Conservation (phyloP, 306 rosid genomes). For the Fragaria vesca region DNA sequence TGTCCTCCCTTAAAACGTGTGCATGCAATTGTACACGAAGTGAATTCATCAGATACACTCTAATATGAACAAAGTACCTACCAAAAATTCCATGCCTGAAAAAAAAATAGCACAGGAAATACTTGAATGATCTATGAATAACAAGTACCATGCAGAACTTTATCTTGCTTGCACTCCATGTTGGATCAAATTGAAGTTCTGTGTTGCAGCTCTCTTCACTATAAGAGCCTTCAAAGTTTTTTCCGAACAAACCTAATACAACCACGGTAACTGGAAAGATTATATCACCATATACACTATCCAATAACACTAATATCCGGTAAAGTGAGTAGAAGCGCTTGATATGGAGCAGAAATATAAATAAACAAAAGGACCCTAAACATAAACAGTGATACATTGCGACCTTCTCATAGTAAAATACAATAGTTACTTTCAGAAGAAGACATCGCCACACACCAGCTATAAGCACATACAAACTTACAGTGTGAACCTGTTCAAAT, state of each 20-base stretch:
- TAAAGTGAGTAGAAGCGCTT: background rate
- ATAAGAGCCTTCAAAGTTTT: background rate
- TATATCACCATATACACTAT: background rate
- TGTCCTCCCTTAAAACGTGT: conserved; percentile 5
- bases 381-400: no score
- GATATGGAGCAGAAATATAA: no score
- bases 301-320: background rate
- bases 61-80: background rate
- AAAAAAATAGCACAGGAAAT: conserved; percentile 1
- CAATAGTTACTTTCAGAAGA: background rate
- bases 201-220: background rate
- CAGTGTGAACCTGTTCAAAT: background rate
- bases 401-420: background rate
- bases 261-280: background rate
- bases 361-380: no score
- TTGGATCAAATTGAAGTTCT: conserved; percentile 21
- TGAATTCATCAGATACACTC: background rate
- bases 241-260: conserved; percentile 9
- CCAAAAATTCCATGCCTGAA: background rate
- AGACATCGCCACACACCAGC: background rate
- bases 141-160: conserved; percentile 44
- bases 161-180: conserved; percentile 43
- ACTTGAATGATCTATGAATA: background rate
- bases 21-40: background rate
- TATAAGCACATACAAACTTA: background rate